Conservation (phyloP, 441 rosid genomes). For the Adansonia rubrostipa region DNA sequence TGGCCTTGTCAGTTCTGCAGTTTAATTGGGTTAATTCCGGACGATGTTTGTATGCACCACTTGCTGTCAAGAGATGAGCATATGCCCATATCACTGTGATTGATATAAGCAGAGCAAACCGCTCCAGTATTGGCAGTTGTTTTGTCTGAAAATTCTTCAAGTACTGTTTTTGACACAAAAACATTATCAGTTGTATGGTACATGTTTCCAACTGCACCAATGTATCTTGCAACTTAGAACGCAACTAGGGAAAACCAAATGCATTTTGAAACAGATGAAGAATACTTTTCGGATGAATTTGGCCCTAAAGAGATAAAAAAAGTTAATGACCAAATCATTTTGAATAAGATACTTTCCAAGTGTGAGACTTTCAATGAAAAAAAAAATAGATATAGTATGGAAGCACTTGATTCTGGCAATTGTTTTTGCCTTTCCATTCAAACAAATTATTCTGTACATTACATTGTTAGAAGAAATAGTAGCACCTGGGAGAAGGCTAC, state of each 20-base stretch:
- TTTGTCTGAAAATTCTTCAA: conserved; percentile 74
- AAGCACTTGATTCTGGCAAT: conserved; percentile 4
- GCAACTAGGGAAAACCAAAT: not conserved
- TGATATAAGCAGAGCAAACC: conserved; percentile 87
- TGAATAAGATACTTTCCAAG: not conserved
- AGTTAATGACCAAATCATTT: not conserved
- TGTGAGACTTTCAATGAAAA: not conserved
- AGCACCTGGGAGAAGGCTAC: conserved; percentile 84
- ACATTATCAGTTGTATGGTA: not conserved
- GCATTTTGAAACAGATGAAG: conserved; percentile 13
- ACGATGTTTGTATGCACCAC: conserved; percentile 93
- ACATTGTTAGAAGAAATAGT: not conserved
- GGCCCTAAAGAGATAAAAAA: not conserved
- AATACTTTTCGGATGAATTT: conserved; percentile 7
- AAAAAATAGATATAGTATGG: not conserved
- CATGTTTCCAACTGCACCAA: not conserved
- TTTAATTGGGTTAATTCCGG: conserved; percentile 79
- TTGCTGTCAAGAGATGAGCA: conserved; percentile 95
- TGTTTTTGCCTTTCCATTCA: conserved; percentile 2
- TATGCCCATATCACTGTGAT: conserved; percentile 90
- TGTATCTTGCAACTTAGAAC: not conserved
- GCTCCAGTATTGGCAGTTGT: conserved; percentile 78
- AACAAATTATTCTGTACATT: not conserved
- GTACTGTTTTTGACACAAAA: conserved; percentile 53
- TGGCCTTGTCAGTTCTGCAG: conserved; percentile 95